phyloP scores from a whole-genome alignment of 106 monocot genomes.

The Platanthera zijinensis region DNA sequence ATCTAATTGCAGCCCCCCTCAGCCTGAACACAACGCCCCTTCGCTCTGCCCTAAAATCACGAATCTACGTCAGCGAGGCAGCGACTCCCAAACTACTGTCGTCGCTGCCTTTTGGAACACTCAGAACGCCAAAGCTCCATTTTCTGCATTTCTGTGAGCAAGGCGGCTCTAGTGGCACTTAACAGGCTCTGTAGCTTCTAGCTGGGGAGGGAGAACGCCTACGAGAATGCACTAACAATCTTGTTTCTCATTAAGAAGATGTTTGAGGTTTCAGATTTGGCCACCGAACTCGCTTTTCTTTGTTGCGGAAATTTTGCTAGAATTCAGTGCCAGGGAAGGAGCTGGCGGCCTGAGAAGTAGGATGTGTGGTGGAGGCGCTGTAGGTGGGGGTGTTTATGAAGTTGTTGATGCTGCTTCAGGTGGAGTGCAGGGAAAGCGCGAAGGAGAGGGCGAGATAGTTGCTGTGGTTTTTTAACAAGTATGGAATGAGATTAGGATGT shows the following conservation, averaged over 20 bases:
- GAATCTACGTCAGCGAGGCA: no score
- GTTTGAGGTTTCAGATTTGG: conserved; percentile 20
- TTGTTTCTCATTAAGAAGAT: conserved; percentile 33
- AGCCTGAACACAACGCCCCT: no score
- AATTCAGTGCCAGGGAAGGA: neutral
- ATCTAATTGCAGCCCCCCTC: no score
- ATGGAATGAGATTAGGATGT: conserved; percentile 21
- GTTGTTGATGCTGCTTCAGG: conserved; percentile 48
- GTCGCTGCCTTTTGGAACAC: no score
- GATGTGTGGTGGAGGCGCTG: conserved; percentile 26
- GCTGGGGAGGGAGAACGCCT: conserved; percentile 5
- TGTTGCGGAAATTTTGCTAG: conserved; percentile 20
- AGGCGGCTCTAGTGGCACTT: conserved; percentile 29
- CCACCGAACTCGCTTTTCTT: conserved; percentile 25
- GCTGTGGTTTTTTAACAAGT: conserved; percentile 33
- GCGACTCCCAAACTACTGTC: no score
- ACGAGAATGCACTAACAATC: conserved; percentile 10
- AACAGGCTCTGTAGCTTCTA: conserved; percentile 12
- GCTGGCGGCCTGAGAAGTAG: neutral
- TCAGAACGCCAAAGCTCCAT: no score
- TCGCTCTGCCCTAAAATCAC: no score
- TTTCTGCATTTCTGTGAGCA: conserved; percentile 3
- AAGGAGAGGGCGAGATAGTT: conserved; percentile 39
- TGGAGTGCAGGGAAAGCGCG: conserved; percentile 24
- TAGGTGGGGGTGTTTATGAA: conserved; percentile 54